Conservation (phyloP, 768 basidiomycete species). For the Leccinum boreale region DNA sequence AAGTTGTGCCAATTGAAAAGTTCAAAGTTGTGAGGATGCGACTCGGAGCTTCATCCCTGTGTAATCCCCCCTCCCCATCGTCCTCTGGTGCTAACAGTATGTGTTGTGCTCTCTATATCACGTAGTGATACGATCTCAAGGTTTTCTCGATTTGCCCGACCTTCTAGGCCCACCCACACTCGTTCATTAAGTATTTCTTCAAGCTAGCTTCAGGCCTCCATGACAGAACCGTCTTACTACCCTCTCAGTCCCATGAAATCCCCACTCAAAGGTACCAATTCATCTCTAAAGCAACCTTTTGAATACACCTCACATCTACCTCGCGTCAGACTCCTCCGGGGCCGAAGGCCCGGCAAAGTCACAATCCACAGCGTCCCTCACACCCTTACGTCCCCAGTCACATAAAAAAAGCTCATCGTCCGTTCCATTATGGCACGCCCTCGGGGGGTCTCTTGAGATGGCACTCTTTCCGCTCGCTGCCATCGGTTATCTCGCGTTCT, state of each 20-base stretch:
- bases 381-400: slow-evolving; percentile 5
- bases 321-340: not conserved
- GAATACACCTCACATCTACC: not conserved
- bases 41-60: not conserved
- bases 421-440: slow-evolving; percentile 6
- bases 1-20: not conserved
- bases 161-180: slow-evolving; percentile 5
- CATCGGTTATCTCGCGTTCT: slow-evolving; percentile 28
- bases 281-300: not conserved
- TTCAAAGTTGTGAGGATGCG: not conserved
- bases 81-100: not conserved
- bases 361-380: slow-evolving; percentile 2
- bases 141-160: not conserved
- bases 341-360: not conserved
- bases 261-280: not conserved
- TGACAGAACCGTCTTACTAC: slow-evolving; percentile 20
- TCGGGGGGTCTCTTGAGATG: slow-evolving; percentile 11
- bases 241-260: slow-evolving; percentile 13
- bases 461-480: slow-evolving; percentile 25
- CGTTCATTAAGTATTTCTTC: not conserved
- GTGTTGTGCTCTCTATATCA: not conserved
- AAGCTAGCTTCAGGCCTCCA: not conserved
- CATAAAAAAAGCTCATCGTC: not conserved
- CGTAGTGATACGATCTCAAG: not conserved
- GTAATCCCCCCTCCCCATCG: not conserved